Evolutionary conservation across 345 rosid genomes (phyloP).

Genomic region (Carallia brachiata): DNA sequence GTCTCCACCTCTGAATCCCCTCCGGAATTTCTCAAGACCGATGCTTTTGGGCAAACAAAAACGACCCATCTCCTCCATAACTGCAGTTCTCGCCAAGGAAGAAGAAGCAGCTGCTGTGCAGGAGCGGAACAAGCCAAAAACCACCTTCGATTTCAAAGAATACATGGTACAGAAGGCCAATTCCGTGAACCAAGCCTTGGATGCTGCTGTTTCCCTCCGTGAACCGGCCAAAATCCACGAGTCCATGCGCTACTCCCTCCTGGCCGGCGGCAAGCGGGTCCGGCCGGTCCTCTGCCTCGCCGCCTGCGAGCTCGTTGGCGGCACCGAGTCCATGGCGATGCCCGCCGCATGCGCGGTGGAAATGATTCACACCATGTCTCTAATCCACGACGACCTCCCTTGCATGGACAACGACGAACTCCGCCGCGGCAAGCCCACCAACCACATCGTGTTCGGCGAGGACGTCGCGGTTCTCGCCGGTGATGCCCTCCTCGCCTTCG

Average conservation of each 20-base stretch:
- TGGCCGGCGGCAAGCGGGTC: conserved; percentile 88
- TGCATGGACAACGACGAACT: conserved; percentile 96
- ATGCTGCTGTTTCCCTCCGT: conserved; percentile 54
- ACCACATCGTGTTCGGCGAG: conserved; percentile 81
- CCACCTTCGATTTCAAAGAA: conserved; percentile 69
- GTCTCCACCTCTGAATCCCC: conserved; percentile 14
- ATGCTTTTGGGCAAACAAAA: conserved; percentile 2
- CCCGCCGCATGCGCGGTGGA: conserved; percentile 89
- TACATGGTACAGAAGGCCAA: conserved; percentile 64
- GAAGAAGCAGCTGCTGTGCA: conserved; percentile 26
- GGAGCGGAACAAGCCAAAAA: conserved; percentile 24
- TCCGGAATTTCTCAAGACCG: conserved; percentile 8
- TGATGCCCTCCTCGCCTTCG: conserved; percentile 71
- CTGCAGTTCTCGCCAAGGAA: conserved; percentile 51
- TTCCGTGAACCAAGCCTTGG: conserved; percentile 66
- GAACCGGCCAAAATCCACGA: conserved; percentile 81
- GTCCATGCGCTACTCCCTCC: conserved; percentile 89
- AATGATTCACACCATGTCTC: conserved; percentile 94
- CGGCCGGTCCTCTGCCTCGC: conserved; percentile 82
- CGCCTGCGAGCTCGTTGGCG: conserved; percentile 85
- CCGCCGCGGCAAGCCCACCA: conserved; percentile 93
- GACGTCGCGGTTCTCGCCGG: conserved; percentile 87
- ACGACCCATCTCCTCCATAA: conserved; percentile 33
- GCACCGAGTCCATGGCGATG: conserved; percentile 61
- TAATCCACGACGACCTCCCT: conserved; percentile 92